Evolutionary conservation across 2,329 filamentous ascomycete species (phyloP), one percentile per base, ranked within the genome.

Genomic region (Sclerotiophoma versabilis): DNA sequence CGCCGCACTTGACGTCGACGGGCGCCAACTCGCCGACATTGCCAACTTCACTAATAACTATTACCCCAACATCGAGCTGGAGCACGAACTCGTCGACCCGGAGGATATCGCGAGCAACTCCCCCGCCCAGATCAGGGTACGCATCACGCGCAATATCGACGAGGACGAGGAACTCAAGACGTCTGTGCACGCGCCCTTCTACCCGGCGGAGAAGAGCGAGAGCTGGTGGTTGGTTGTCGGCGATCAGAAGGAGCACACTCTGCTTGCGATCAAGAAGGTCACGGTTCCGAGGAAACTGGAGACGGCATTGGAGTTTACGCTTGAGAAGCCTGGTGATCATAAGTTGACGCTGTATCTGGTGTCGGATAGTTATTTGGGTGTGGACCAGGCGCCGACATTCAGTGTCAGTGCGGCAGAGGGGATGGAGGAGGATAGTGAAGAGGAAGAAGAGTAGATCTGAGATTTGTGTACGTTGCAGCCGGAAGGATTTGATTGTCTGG

Each of bases 211-310:
- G 75, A 99, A 99, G 83, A 89, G 91, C 80, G 95, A 99, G 82
- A 96, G 95, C 73, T 99, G 93, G 93, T 99, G 95, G 95, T 80
- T 99, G 50, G 91, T 99, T 17, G 91, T 99, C 27, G 93, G 93
- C 25, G 93, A 98, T 66, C 92, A 97, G 78, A 89, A 86, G 74
- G 91, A 89, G 33, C 93, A 92, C 80, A 93, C 84, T 60, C 80
- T 99, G 58, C 81, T 98, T 53, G 93, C 91, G 2, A 96, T 98
- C 80, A 99, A 98, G 83, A 86, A 93, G 64, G 88, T 99, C 56
- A 96, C 93, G 1, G 89, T 99, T 60, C 89, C 87, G 33, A 85
- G 84, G 65, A 87, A 89, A 71, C 78, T 96, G 66, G 89, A 91
- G 69, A 84, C 92, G 52, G 87, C 86, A 70, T 80, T 99, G 60